phyloP scores from a whole-genome alignment of 1,139 yeast genomes.

The Suhomyces choctaworum region DNA sequence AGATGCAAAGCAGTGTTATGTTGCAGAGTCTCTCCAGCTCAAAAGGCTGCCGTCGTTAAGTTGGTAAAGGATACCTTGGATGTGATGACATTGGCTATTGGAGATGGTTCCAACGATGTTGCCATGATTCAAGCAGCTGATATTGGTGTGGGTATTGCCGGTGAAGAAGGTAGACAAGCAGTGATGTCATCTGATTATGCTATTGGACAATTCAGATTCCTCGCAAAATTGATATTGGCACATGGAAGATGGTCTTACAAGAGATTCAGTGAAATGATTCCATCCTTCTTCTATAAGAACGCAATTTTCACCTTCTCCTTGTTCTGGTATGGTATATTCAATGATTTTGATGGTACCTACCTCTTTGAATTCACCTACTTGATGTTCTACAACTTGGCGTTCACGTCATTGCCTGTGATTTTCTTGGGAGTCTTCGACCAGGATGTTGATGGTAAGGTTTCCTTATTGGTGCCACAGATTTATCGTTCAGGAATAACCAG shows the following conservation, averaged over 20 bases:
- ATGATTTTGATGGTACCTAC: slow-evolving; percentile 88
- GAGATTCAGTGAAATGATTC: slow-evolving; percentile 90
- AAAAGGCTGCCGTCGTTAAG: slow-evolving; percentile 93
- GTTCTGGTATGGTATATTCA: slow-evolving; percentile 90
- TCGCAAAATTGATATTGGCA: slow-evolving; percentile 74
- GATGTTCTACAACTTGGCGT: slow-evolving; percentile 91
- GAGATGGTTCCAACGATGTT: slow-evolving; percentile 98
- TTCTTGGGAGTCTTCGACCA: slow-evolving; percentile 90
- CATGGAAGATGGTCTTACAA: slow-evolving; percentile 98
- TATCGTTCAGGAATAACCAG: slow-evolving; percentile 84
- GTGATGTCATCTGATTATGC: slow-evolving; percentile 98
- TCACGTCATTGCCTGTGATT: slow-evolving; percentile 91
- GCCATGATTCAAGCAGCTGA: slow-evolving; percentile 99
- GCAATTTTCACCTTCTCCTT: slow-evolving; percentile 83
- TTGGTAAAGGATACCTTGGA: slow-evolving; percentile 73
- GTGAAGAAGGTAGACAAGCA: slow-evolving; percentile 98
- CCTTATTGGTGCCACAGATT: slow-evolving; percentile 85
- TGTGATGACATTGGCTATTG: slow-evolving; percentile 90
- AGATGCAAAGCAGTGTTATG: slow-evolving; percentile 92
- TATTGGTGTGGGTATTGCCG: slow-evolving; percentile 97
- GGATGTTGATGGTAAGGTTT: slow-evolving; percentile 81
- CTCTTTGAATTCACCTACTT: slow-evolving; percentile 88
- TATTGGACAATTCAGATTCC: slow-evolving; percentile 86
- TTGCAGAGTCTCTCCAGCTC: slow-evolving; percentile 97
- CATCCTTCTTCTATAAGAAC: slow-evolving; percentile 89